Evolutionary conservation across 306 rosid genomes (phyloP), one percentile per base, ranked within the genome.

Genomic region (Trifolium repens): DNA sequence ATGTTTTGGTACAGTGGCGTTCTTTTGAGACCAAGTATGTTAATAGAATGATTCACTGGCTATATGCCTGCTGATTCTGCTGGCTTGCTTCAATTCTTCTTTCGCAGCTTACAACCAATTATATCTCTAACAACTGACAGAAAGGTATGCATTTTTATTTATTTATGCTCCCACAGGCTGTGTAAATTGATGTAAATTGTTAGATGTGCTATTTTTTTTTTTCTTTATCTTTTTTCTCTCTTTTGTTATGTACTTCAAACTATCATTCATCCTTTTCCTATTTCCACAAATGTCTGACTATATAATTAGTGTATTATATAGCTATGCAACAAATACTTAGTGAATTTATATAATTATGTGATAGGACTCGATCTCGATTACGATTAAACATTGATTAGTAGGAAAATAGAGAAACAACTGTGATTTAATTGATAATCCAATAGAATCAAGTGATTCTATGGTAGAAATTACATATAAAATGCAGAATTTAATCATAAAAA

Each of bases 61-160:
- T 49, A 55, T 40, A 77, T 63, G 54, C 74, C 63, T 44, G 22
- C 46, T 58, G 32, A 66, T 70, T 73, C 27, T 34, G 37, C 24
- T 37, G 69, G 68, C 24, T 65, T 55, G 60, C 17, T 86, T 74
- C 70, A 44, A 82, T 67, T 72, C 75, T 80, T 82, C 76, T 19
- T 32, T 58, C n/a, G 77, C 72, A 68, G 58, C 70, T 67, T n/a
- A 79, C 67, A 44, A 14, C 76, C 52, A 12, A 60, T 58, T 46
- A 16, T 57, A 42, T 83, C 77, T 62, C 74, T 44, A 44, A n/a
- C 61, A 17, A 74, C 62, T 54, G 58, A 78, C 17, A 47, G 35
- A 47, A 76, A 82, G 86, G 86, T 76, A 71, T 59, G 80, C 72
- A 24, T 39, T 57, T 26, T 67, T 26, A 1, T 59, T 14, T 34